Evolutionary conservation across 2,329 filamentous ascomycete genomes (phyloP).

Genomic region (Massarina eburnea): DNA sequence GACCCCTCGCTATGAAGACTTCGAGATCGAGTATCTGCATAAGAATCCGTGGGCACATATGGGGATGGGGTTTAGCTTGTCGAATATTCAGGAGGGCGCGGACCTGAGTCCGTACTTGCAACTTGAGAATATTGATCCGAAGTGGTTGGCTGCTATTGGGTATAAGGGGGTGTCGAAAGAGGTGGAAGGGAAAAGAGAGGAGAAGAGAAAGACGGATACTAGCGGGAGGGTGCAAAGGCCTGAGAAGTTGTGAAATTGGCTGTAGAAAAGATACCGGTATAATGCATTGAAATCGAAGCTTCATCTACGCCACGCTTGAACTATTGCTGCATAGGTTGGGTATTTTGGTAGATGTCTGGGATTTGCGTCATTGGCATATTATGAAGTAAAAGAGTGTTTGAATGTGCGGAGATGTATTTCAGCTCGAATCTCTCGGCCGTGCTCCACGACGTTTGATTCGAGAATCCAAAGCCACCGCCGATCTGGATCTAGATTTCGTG

Average conservation of each 20-base stretch:
- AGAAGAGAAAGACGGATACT: constrained; percentile 7
- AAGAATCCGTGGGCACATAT: constrained; percentile 47
- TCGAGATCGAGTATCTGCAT: constrained; percentile 41
- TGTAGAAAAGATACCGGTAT: too few relatives aligned
- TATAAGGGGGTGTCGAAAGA: constrained; percentile 16
- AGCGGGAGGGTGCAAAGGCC: not conserved
- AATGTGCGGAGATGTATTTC: too few relatives aligned
- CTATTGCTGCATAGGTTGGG: too few relatives aligned
- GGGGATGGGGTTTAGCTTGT: constrained; percentile 44
- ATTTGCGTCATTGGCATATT: too few relatives aligned
- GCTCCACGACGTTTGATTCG: too few relatives aligned
- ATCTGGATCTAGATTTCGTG: too few relatives aligned
- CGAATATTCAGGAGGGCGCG: constrained; percentile 22
- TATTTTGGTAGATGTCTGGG: too few relatives aligned
- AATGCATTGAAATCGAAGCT: too few relatives aligned
- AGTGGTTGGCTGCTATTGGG: constrained; percentile 42
- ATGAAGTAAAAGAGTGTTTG: too few relatives aligned
- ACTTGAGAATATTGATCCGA: constrained; percentile 46
- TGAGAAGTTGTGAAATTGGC: not conserved
- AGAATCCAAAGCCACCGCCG: too few relatives aligned
- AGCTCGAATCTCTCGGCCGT: too few relatives aligned
- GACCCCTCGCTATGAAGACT: constrained; percentile 46
- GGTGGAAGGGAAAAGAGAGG: constrained; percentile 13
- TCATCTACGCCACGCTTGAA: too few relatives aligned
- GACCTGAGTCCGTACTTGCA: constrained; percentile 45